Conservation (phyloP, 352 stramenopile genomes). For the Pythium vanterpoolii region DNA sequence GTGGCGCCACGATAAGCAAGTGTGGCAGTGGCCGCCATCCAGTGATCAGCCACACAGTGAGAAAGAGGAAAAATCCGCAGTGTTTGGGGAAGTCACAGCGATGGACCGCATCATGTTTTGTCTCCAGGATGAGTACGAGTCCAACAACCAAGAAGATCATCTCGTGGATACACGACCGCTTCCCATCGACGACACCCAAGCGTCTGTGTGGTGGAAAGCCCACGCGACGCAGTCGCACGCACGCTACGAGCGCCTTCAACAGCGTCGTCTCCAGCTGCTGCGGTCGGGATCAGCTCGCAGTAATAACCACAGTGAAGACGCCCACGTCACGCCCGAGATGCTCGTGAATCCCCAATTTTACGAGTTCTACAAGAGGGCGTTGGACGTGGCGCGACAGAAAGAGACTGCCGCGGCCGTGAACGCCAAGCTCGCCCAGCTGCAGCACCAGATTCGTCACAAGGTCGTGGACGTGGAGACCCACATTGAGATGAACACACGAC, state of each 20-base stretch:
- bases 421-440: slow-evolving; percentile 10
- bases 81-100: slow-evolving; percentile 7
- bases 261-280: slow-evolving; percentile 2
- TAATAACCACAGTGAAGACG: slow-evolving; percentile 11
- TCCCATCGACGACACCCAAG: slow-evolving; percentile 30
- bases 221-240: slow-evolving; percentile 31
- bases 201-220: slow-evolving; percentile 57
- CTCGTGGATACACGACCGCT: background rate
- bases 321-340: slow-evolving; percentile 39
- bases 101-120: slow-evolving; percentile 44
- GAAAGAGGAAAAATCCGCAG: background rate
- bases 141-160: slow-evolving; percentile 4
- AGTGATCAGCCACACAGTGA: background rate
- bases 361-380: slow-evolving; percentile 26
- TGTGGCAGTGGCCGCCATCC: slow-evolving; percentile 45
- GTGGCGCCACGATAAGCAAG: slow-evolving; percentile 42
- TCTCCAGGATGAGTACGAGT: slow-evolving; percentile 12
- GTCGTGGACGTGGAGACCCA: slow-evolving; percentile 45
- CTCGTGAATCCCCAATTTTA: slow-evolving; percentile 51
- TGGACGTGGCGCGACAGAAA: slow-evolving; percentile 10
- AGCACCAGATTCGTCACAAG: slow-evolving; percentile 37
- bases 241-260: slow-evolving; percentile 8
- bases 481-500: slow-evolving; percentile 55
- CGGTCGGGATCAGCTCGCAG: background rate
- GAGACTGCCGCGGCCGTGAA: slow-evolving; percentile 28